These are phyloP conservation scores for Tricholoma flavovirens DNA, from an alignment of 768 basidiomycete genomes.

Conservation along the genomic window DNA sequence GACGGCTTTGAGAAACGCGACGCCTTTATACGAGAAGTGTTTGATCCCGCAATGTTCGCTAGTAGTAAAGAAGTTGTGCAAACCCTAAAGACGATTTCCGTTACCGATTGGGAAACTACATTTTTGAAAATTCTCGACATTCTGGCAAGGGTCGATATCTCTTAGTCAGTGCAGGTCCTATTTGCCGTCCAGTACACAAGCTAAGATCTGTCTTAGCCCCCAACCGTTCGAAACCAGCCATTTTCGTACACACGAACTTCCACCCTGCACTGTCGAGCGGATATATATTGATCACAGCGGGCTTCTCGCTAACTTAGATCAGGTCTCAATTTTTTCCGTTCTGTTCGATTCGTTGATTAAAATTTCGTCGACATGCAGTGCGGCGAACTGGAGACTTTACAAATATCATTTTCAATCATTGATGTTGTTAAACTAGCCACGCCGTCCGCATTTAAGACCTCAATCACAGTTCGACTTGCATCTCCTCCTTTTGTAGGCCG, in stretches of 20 bases:
- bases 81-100: conserved; percentile 36
- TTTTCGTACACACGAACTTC: conserved; percentile 29
- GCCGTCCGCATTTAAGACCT: conserved; percentile 18
- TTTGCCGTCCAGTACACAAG: not conserved
- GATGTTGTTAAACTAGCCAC: conserved; percentile 19
- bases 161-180: conserved; percentile 38
- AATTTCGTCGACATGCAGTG: conserved; percentile 17
- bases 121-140: conserved; percentile 40
- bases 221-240: conserved; percentile 48
- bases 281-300: conserved; percentile 47
- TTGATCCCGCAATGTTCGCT: conserved; percentile 33
- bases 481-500: conserved; percentile 36
- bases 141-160: conserved; percentile 39
- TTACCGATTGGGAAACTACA: conserved; percentile 49
- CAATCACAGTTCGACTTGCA: conserved; percentile 27
- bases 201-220: conserved; percentile 34
- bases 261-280: conserved; percentile 34
- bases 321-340: conserved; percentile 19
- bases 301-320: conserved; percentile 47
- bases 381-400: conserved; percentile 47
- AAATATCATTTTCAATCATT: conserved; percentile 35
- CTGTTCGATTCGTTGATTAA: not conserved
- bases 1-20: conserved; percentile 30
- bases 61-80: conserved; percentile 33
- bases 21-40: conserved; percentile 47